These are phyloP conservation scores for Pseudotsuga menziesii DNA, from an alignment of 75 land plant species.

Conservation along the genomic window DNA sequence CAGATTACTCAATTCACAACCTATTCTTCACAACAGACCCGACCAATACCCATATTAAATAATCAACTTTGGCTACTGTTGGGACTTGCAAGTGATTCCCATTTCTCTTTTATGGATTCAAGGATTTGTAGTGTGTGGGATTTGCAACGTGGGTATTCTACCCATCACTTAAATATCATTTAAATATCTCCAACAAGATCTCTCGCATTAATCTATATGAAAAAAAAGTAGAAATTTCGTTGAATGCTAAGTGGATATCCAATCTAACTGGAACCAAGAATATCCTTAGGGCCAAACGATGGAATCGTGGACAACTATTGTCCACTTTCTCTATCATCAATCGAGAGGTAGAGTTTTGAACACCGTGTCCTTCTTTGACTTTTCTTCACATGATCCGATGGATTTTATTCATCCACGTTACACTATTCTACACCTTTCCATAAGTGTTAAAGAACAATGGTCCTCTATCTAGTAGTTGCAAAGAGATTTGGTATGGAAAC, in stretches of 20 bases:
- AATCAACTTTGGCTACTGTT: neutral
- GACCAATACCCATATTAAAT: neutral
- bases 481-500: too few species aligned
- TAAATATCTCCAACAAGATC: neutral
- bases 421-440: too few species aligned
- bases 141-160: neutral
- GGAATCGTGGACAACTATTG: neutral
- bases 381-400: neutral
- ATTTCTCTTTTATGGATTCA: neutral
- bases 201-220: neutral
- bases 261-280: neutral
- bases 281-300: neutral
- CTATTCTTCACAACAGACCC: neutral
- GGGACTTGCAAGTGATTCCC: neutral
- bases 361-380: neutral
- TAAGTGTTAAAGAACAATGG: too few species aligned
- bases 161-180: neutral
- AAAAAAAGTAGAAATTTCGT: neutral
- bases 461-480: too few species aligned
- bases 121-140: neutral
- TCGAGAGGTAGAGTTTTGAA: neutral
- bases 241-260: neutral
- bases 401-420: neutral
- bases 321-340: neutral
- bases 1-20: constrained; percentile 55